Evolutionary conservation across 768 basidiomycete genomes (phyloP).

Genomic region (Boletales sp.): DNA sequence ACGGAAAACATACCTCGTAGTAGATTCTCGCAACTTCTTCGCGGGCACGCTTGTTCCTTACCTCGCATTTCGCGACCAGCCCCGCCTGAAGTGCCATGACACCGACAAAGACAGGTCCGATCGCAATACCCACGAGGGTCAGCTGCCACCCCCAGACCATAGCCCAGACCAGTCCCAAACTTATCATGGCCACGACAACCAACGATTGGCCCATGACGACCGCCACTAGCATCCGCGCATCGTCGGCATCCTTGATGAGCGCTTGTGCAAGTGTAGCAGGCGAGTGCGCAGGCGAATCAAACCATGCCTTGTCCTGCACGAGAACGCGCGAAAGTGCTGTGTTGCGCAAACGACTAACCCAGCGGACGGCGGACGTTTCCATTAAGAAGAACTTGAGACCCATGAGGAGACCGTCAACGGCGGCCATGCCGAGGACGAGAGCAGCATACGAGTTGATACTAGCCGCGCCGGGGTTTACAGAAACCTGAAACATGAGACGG

Average conservation of each 20-base stretch:
- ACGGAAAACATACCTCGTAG: conserved; percentile 62
- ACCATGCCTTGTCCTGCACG: conserved; percentile 82
- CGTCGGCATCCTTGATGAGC: conserved; percentile 87
- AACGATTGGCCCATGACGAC: conserved; percentile 66
- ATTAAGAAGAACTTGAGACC: conserved; percentile 79
- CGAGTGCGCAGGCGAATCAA: conserved; percentile 64
- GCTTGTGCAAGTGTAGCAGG: conserved; percentile 64
- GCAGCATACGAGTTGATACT: conserved; percentile 69
- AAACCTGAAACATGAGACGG: conserved; percentile 71
- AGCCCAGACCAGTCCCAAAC: conserved; percentile 86
- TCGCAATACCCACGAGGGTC: conserved; percentile 83
- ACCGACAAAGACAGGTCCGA: conserved; percentile 79
- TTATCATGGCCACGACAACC: conserved; percentile 78
- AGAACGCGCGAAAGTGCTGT: conserved; percentile 57
- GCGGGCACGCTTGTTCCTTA: conserved; percentile 77
- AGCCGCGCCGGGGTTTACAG: conserved; percentile 62
- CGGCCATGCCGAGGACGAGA: conserved; percentile 70
- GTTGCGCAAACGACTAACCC: conserved; percentile 67
- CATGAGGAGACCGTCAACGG: conserved; percentile 69
- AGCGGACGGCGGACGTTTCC: conserved; percentile 68
- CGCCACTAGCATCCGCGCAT: conserved; percentile 74
- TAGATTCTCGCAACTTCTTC: conserved; percentile 84
- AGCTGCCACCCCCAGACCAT: conserved; percentile 87
- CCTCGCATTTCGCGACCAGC: conserved; percentile 69
- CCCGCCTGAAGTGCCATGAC: conserved; percentile 72